Base-by-base conservation (phyloP, 371 early-diverging fungal genomes). In the Rhizopus sp. region DNA sequence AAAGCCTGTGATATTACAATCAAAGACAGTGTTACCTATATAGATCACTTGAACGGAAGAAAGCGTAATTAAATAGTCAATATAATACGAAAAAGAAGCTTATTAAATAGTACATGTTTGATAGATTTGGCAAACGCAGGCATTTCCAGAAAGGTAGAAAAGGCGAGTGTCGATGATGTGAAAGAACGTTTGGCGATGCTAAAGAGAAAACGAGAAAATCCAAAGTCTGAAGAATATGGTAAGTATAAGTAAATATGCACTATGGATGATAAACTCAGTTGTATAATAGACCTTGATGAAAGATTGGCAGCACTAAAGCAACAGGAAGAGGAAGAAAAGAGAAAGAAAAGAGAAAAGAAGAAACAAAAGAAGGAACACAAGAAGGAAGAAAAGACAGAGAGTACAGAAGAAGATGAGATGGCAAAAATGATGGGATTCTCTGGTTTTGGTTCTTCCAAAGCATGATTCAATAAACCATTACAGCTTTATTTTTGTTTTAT, bases 1-100 rank as follows among this genome's bases (percentile, higher is more conserved):
- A 84, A 90, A 64, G 83, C 79, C 2, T 95, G 97, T 63, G 93
- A 97, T 64, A 82, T 88, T 52, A 86, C 88, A 3, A 78, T 93
- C 50, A 94, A 94, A 63, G 96, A 95, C 70, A 92, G 88, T 62
- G 81, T 86, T 31, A 87, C 82, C 37, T 97, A 87, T 53, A 72
- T 95, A 59, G 96, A 95, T 64, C 96, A 97, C 58, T 87, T 93
- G 57, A 97, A 95, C 69, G 93, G 95, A 45, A 80, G 81, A 63
- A 89, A 92, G 56, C 97, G 89, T 90, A 75, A 64, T 82, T 70
- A n/a, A 32, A 37, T 3, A 13, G 3, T 17, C 5, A 9, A 9
- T 41, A 1, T 6, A 15, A 15, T 9, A 41, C 6, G n/a, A 41
- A 41, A n/a, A 37, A 9, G 29, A 29, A 29, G 29, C 12, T 30